Evolutionary conservation across 1,139 yeast genomes (phyloP), one percentile per base, ranked within the genome.

Genomic region (Taphrina deformans): DNA sequence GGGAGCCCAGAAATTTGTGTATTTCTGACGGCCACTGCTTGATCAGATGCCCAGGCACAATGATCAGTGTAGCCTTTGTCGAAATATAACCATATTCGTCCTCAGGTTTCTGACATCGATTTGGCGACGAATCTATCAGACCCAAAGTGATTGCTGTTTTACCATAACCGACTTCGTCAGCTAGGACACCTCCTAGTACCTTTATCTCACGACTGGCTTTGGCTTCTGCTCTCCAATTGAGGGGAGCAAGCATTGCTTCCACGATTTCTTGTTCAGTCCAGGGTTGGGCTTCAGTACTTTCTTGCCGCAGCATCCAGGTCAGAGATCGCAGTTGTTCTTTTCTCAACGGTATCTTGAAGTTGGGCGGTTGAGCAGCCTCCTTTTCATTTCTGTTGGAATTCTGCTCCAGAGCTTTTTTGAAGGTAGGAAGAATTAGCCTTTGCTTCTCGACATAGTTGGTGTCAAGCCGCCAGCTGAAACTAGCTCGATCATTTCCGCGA

Each of bases 101-200:
- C 16, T 38, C 35, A n/a, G 52, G 52, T 27, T 7, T 16, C n/a
- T 26, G 21, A 3, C 33, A 18, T 48, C 52, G 16, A 10, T 48
- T 10, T 3, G 52, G 52, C 6, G 52, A 48, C 2, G 52, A 55
- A 3, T 65, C 67, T 12, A 65, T 55, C 35, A 65, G 27, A 27
- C 67, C 67, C 16, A 65, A 44, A 10, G 67, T 62, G n/a, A 65
- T 62, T 3, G 65, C 67, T 4, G 67, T 65, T 35, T 65, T 65
- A 9, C 67, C 67, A 21, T 65, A 65, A 10, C 67, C 67, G 9
- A 65, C 67, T 33, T 62, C 55, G 21, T 65, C 67, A 14, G 67
- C 67, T 5, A 65, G 45, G n/a, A 65, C 67, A 10, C 67, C 67
- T 18, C 67, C 67, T 3, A 50, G 40, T 24, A 61, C 62, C 7